Evolutionary conservation across 1,284 basidiomycete genomes (phyloP).

Genomic region (Pseudozyma sp.): DNA sequence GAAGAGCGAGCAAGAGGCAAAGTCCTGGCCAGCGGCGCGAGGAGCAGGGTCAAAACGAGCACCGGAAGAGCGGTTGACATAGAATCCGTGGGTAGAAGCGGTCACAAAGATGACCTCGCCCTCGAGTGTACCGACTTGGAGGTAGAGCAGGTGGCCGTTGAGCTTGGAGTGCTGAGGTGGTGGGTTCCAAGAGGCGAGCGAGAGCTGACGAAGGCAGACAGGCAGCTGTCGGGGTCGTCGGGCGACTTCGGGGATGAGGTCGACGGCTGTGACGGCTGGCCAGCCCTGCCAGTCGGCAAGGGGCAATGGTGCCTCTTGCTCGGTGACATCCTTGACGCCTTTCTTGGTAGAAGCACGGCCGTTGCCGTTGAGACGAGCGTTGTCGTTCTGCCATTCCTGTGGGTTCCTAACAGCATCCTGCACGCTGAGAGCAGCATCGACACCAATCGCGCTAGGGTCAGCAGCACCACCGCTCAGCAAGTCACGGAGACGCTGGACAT

Average conservation of each 20-base stretch:
- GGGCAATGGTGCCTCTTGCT: constrained; percentile 42
- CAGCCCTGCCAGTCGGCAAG: constrained; percentile 70
- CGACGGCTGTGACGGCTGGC: constrained; percentile 58
- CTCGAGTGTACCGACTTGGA: constrained; percentile 73
- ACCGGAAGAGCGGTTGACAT: constrained; percentile 71
- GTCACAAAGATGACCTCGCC: constrained; percentile 73
- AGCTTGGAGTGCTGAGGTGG: constrained; percentile 73
- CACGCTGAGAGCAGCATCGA: constrained; percentile 71
- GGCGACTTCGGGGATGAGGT: constrained; percentile 67
- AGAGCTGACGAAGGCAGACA: constrained; percentile 71
- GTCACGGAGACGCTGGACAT: constrained; percentile 72
- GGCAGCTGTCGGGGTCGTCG: constrained; percentile 63
- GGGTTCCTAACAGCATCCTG: constrained; percentile 72
- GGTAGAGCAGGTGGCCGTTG: constrained; percentile 74
- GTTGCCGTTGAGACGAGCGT: constrained; percentile 23
- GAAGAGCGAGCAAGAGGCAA: constrained; percentile 72
- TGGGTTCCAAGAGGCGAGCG: constrained; percentile 74
- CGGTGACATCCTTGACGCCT: constrained; percentile 10
- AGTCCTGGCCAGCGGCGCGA: constrained; percentile 49
- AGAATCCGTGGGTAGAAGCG: constrained; percentile 73
- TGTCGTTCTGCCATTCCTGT: constrained; percentile 58
- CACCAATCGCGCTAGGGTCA: constrained; percentile 69
- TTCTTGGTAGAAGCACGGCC: constrained; percentile 35
- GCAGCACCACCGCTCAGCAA: constrained; percentile 70
- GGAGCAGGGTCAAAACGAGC: constrained; percentile 63